phyloP scores from a whole-genome alignment of 176 grass and related monocot genomes.

The Oryza coarctata region DNA sequence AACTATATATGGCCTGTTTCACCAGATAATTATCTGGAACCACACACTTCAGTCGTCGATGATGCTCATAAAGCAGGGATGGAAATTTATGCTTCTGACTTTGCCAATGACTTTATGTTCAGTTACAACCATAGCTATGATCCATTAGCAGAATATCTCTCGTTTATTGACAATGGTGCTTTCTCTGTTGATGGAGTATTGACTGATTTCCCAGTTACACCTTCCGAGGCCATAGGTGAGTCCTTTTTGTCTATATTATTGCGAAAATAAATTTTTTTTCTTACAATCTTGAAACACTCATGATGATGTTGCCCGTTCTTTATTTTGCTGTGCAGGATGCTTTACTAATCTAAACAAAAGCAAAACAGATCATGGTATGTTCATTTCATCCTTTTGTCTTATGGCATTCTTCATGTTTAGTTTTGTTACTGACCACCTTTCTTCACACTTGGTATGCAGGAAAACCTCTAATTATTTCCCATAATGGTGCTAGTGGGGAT shows the following conservation, averaged over 20 bases:
- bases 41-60: slow-evolving; percentile 56
- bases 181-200: slow-evolving; percentile 96
- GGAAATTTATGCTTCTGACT: slow-evolving; percentile 80
- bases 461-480: slow-evolving; percentile 80
- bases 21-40: slow-evolving; percentile 68
- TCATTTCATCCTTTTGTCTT: neutral
- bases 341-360: slow-evolving; percentile 76
- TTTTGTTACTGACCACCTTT: neutral
- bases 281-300: neutral
- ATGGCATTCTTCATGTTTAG: neutral
- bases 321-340: slow-evolving; percentile 62
- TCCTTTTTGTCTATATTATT: slow-evolving; percentile 22
- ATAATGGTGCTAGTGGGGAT: slow-evolving; percentile 94
- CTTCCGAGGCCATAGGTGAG: slow-evolving; percentile 75
- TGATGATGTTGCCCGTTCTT: slow-evolving; percentile 4
- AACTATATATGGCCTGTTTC: slow-evolving; percentile 78
- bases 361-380: slow-evolving; percentile 67
- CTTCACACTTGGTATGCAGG: slow-evolving; percentile 32
- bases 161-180: slow-evolving; percentile 69
- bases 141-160: slow-evolving; percentile 77
- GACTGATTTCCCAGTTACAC: slow-evolving; percentile 75
- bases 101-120: slow-evolving; percentile 71
- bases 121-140: slow-evolving; percentile 92
- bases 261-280: neutral
- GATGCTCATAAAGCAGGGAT: slow-evolving; percentile 88